These are phyloP conservation scores for Hypericum perforatum DNA, from an alignment of 345 rosid species.

Conservation along the genomic window DNA sequence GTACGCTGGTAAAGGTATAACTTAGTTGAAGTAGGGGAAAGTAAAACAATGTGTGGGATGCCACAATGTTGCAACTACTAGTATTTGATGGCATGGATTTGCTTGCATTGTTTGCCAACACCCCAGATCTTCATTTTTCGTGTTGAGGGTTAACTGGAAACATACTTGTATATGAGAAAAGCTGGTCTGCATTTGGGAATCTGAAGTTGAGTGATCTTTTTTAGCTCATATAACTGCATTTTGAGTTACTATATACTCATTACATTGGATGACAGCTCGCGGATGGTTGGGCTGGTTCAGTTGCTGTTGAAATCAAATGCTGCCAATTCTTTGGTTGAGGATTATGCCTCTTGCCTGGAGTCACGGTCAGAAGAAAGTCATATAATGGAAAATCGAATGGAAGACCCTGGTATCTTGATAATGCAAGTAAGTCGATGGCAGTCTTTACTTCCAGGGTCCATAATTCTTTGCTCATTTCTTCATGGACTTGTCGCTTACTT, in stretches of 20 bases:
- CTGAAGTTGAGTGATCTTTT: no score
- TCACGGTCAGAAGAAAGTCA: conserved; percentile 64
- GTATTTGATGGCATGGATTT: no score
- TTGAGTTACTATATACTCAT: conserved; percentile 1
- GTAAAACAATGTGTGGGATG: no score
- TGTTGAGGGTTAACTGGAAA: no score
- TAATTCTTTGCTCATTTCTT: background rate
- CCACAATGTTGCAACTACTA: no score
- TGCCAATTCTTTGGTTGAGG: conserved; percentile 59
- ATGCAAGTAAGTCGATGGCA: conserved; percentile 54
- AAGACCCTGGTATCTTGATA: conserved; percentile 80
- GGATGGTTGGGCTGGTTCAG: conserved; percentile 83
- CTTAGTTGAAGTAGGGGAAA: no score
- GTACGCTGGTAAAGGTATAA: no score
- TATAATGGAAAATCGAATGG: conserved; percentile 49
- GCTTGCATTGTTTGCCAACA: no score
- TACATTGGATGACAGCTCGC: conserved; percentile 49
- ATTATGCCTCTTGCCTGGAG: conserved; percentile 93
- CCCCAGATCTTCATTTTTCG: no score
- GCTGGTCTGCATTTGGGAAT: no score
- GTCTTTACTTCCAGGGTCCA: background rate
- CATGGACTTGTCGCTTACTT: background rate
- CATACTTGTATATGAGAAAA: no score
- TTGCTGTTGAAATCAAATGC: conserved; percentile 70
- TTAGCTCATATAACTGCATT: background rate